Evolutionary conservation across 192 early-diverging fungal genomes (phyloP), one percentile per base, ranked within the genome.

Genomic region (Chytriomyces sp.): DNA sequence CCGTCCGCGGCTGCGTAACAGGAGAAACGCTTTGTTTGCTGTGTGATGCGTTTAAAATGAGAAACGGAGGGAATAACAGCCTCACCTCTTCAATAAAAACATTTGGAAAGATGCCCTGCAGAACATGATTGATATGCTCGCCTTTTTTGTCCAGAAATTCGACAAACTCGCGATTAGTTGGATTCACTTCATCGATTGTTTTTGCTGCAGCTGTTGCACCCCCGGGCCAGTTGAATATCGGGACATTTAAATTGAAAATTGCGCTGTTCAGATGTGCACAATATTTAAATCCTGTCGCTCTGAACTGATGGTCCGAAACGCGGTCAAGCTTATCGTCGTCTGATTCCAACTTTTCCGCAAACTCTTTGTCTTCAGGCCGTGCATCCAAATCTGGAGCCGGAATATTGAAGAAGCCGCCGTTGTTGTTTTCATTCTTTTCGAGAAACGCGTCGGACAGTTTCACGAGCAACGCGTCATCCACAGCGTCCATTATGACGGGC

Each of bases 1-100:
- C 84, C 86, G 62, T 85, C 82, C 4, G 84, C 84, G 4, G 81
- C 77, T 0, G 63, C 18, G 61, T 84, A 85, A 79, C 86, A 88
- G 4, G 79, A 49, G 46, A 84, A 79, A 13, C 86, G 77, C 57
- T 75, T 50, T 10, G 66, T 75, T 28, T 83, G 80, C 82, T 85
- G 28, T 23, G 35, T 35, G 35, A 4, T 35, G 0, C 35, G 35
- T 35, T 35, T 1, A 35, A 35, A 1, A 35, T 4, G 35, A 35
- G 35, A 35, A 35, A 35, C 35, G 35, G 2, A 35, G 35, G 35
- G 35, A 35, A 35, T 35, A 35, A 35, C 35, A 35, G 4, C 35
- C 35, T 23, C 18, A 77, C 76, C 64, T 77, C 76, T 20, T 50
- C 49, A 11, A 10, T n/a, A 61, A 77, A 77, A 16, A 35, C 67